phyloP scores from a whole-genome alignment of 2,329 filamentous ascomycete genomes.

The Paecilomyces dactylethromorphus region DNA sequence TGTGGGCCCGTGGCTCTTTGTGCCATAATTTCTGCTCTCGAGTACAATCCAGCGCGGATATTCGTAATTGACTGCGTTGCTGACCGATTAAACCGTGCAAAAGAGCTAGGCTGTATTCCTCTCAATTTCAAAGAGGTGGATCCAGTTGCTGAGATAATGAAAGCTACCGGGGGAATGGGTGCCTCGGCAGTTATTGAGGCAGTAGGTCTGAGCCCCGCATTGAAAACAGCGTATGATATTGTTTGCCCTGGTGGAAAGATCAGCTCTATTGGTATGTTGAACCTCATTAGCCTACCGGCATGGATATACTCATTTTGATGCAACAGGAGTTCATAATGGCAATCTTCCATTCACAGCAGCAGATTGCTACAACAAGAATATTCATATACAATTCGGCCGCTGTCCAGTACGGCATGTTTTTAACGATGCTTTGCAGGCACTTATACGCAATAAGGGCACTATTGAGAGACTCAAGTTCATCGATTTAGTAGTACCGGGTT shows the following conservation, averaged over 20 bases:
- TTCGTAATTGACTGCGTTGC: slow-evolving; percentile 74
- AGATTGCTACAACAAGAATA: slow-evolving; percentile 60
- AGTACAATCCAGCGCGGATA: slow-evolving; percentile 64
- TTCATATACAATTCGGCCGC: slow-evolving; percentile 66
- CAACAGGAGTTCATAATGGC: slow-evolving; percentile 48
- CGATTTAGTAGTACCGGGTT: neutral
- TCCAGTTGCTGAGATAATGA: slow-evolving; percentile 61
- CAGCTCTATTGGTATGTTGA: slow-evolving; percentile 60
- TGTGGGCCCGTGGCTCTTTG: slow-evolving; percentile 80
- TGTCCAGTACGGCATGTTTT: slow-evolving; percentile 58
- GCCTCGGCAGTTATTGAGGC: slow-evolving; percentile 78
- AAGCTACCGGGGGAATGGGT: slow-evolving; percentile 68
- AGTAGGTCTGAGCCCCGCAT: slow-evolving; percentile 60
- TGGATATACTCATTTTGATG: neutral
- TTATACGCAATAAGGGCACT: neutral
- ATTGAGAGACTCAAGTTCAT: neutral
- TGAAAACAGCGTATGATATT: slow-evolving; percentile 65
- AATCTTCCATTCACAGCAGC: slow-evolving; percentile 61
- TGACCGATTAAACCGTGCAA: slow-evolving; percentile 64
- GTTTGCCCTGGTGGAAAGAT: slow-evolving; percentile 65
- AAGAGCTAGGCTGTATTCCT: slow-evolving; percentile 67
- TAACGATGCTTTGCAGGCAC: slow-evolving; percentile 6
- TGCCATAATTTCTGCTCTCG: slow-evolving; percentile 66
- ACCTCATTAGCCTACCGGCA: neutral
- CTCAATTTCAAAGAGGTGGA: slow-evolving; percentile 64